Conservation (phyloP, 2,329 filamentous ascomycete species). For the Colletotrichum sp. region DNA sequence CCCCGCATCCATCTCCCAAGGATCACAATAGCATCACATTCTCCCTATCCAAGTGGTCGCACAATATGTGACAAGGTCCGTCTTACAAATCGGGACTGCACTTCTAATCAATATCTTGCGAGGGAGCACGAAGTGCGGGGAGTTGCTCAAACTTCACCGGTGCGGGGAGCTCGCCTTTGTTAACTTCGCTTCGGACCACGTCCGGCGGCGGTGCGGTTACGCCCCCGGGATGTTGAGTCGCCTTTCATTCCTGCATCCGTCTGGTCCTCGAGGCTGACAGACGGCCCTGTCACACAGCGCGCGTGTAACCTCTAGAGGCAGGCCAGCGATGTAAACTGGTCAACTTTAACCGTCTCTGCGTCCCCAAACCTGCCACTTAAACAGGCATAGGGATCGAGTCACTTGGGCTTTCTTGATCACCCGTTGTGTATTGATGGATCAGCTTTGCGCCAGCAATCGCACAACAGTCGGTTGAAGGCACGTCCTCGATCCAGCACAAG, state of each 20-base stretch:
- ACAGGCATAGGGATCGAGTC: neutral
- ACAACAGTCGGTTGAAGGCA: neutral
- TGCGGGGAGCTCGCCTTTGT: neutral
- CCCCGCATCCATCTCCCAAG: neutral
- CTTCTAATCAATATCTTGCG: neutral
- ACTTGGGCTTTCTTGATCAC: neutral
- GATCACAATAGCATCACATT: neutral
- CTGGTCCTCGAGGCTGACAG: neutral
- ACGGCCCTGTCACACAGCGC: neutral
- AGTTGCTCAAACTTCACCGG: neutral
- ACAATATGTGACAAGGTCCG: neutral
- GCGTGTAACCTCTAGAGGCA: neutral
- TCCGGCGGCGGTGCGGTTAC: neutral
- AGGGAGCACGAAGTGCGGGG: neutral
- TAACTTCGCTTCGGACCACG: neutral
- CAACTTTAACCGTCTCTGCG: neutral
- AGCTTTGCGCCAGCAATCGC: neutral
- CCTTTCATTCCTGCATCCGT: neutral
- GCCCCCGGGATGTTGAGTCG: neutral
- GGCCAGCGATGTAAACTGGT: neutral
- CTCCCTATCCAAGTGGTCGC: neutral
- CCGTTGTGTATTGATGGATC: neutral
- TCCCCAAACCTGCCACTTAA: neutral
- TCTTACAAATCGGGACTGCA: neutral
- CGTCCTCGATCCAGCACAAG: neutral